Conservation (phyloP, 345 rosid genomes). For the Boechera stricta region DNA sequence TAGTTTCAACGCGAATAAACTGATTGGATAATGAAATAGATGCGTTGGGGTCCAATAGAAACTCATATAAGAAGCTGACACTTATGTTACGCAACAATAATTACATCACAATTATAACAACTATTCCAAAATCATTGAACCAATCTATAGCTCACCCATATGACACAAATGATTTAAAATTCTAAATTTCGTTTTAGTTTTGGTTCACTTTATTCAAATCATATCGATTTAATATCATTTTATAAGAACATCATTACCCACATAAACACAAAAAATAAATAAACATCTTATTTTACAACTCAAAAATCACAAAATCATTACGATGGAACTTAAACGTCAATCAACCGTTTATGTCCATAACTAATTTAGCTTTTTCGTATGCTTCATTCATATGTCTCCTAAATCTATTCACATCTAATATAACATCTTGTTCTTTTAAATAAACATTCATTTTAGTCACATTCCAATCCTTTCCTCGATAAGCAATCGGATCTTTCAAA, state of each 20-base stretch:
- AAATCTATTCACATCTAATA: conserved; percentile 52
- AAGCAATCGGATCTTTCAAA: conserved; percentile 53
- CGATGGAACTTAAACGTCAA: background rate
- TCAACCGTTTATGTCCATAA: conserved; percentile 48
- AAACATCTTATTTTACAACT: background rate
- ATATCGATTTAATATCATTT: background rate
- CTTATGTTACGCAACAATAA: background rate
- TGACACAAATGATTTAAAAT: background rate
- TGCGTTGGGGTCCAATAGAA: background rate
- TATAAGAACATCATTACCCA: background rate
- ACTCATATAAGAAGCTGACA: background rate
- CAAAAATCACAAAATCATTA: conserved; percentile 5
- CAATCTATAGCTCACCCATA: background rate
- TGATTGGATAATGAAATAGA: conserved; percentile 1
- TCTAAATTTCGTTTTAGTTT: background rate
- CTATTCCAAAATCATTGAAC: conserved; percentile 3
- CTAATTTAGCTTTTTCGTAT: conserved; percentile 49
- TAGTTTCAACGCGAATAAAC: conserved; percentile 2
- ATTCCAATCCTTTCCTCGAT: conserved; percentile 51
- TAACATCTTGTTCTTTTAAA: conserved; percentile 65
- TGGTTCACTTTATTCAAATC: background rate
- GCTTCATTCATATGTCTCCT: conserved; percentile 50
- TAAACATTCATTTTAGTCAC: conserved; percentile 55
- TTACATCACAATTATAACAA: background rate
- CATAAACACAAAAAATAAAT: background rate